Conservation (phyloP, 768 basidiomycete species). For the Amanita brunnescens region DNA sequence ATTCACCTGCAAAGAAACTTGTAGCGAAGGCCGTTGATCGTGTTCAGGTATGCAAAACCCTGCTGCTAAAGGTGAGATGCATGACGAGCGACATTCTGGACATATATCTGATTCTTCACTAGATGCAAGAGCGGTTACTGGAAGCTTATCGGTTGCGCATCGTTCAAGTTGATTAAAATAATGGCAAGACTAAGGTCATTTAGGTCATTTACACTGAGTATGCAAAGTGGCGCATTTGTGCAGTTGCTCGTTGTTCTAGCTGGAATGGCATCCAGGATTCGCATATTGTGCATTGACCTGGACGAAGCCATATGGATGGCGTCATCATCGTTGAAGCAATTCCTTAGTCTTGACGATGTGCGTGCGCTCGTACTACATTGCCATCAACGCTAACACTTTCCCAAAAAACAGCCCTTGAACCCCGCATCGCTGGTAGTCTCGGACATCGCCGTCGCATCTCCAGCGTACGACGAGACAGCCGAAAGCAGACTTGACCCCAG, state of each 20-base stretch:
- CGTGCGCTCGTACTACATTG: neutral
- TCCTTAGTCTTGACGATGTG: neutral
- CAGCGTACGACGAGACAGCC: neutral
- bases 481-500: neutral
- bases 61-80: conserved; percentile 36
- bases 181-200: neutral
- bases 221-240: conserved; percentile 70
- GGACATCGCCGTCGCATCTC: neutral
- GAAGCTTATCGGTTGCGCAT: conserved; percentile 44
- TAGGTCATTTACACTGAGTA: conserved; percentile 53
- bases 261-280: conserved; percentile 54
- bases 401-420: neutral
- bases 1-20: conserved; percentile 35
- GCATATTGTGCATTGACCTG: conserved; percentile 35
- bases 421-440: neutral
- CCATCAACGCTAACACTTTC: neutral
- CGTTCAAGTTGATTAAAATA: neutral
- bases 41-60: conserved; percentile 22
- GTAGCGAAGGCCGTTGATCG: conserved; percentile 27
- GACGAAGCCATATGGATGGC: conserved; percentile 16
- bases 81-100: neutral
- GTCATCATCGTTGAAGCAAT: neutral
- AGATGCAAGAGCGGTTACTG: conserved; percentile 38
- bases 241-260: conserved; percentile 55
- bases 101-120: conserved; percentile 1